Base-by-base conservation (phyloP, 805 yeast genomes). In the Candida bentonensis region DNA sequence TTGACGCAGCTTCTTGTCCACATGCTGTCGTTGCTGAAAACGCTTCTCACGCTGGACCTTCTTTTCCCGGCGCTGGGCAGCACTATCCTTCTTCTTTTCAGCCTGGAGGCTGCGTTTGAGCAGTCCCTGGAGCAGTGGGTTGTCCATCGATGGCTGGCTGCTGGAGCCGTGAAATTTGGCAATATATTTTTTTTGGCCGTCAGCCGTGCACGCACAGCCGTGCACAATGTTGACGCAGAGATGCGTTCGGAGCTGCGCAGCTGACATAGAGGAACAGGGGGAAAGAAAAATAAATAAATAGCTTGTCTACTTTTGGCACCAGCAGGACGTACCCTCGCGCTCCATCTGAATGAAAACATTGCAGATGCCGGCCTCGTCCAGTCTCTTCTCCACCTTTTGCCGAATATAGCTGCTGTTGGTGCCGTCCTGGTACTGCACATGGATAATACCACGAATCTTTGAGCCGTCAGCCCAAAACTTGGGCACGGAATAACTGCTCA, bases 401-500 rank as follows among this genome's bases (percentile, higher is more conserved):
- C 79, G 73, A 23, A 83, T 73, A 34, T 67, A 70, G 0, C 76
- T 67, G 4, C 76, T 67, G 56, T 77, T 80, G 46, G 82, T 88
- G 2, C 84, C 88, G 9, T 68, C 70, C 3, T 59, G 54, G 48
- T 73, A 76, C 58, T 85, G 95, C 9, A 89, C 70, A 57, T 92
- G 97, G 13, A 89, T 69, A 51, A 80, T 82, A 1, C 98, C 98
- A 2, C 78, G 68, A 21, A 82, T 59, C 22, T 64, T 63, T 3
- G 51, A 53, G 41, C 66, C 68, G 39, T 63, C 69, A 2, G 89
- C 84, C 97, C 97, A 89, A 61, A 89, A 88, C 53, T 95, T 72
- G 7, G 97, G 96, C 0, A 86, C 81, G 0, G 94, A 76, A 54
- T 85, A 86, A 0, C 94, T 79, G 42, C 79, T 75, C 2, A 89